Evolutionary conservation across 2,329 filamentous ascomycete genomes (phyloP), one percentile per base, ranked within the genome.

Genomic region (Colletotrichum sojae): DNA sequence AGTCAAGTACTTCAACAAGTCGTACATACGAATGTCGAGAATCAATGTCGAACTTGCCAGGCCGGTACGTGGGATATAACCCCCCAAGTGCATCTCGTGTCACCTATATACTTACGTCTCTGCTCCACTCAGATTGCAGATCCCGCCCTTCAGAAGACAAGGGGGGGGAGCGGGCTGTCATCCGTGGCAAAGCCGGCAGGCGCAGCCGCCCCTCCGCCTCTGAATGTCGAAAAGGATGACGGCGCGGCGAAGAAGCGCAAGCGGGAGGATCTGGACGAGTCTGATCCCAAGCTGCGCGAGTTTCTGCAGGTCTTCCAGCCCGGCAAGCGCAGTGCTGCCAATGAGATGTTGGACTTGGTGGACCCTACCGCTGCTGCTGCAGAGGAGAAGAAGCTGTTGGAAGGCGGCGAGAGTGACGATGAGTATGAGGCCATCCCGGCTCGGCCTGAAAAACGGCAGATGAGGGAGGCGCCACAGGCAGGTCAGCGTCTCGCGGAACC

Each of bases 21-120:
- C 95, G 72, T 99, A 94, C 82, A 94, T 99, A 76, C 94, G 94
- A 75, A 96, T 98, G 93, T 97, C 95, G 67, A 97, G 92, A 84
- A 94, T 99, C 76, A 88, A 87, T 36, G 96, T 98, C 71, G 95
- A 98, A 83, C 84, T 96, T 76, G 96, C 96, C 65, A 91, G 89
- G 79, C 92, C 96, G 63, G 71, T 74, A 71, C 51, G 59, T 70
- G 39, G 15, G 10, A 46, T 15, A 51, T 15, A 51, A n/a, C 15
- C n/a, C 20, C 20, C 18, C 22, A 27, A 13, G 52, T 39, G 53
- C 53, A 57, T 18, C 55, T 6, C 27, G 2, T n/a, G 45, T 46
- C 5, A 22, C 13, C 10, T 27, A 27, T 52, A 71, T 71, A 63
- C 36, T 48, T 36, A 65, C 64, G 46, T 57, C 43, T 56, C 49